Conservation (phyloP, 2,329 filamentous ascomycete genomes). For the Fusarium protoensiforme region DNA sequence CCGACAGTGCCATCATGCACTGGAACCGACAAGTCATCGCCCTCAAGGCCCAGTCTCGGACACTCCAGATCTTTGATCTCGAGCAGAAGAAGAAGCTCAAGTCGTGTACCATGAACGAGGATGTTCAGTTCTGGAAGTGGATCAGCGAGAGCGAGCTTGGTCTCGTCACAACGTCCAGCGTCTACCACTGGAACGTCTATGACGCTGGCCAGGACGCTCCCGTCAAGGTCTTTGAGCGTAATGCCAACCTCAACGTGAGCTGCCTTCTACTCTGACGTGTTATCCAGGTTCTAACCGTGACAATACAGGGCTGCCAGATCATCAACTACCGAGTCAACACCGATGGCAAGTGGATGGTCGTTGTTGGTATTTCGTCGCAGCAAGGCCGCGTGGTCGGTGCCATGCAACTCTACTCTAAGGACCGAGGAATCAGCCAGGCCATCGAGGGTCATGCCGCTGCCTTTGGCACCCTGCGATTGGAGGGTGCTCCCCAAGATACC, state of each 20-base stretch:
- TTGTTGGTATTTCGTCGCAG: constrained; percentile 94
- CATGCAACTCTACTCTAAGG: constrained; percentile 97
- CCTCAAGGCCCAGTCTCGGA: constrained; percentile 92
- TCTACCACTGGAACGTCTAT: constrained; percentile 98
- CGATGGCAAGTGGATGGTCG: constrained; percentile 98
- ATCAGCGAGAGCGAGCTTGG: constrained; percentile 90
- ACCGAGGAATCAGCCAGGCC: constrained; percentile 95
- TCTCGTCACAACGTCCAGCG: constrained; percentile 87
- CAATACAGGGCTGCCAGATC: constrained; percentile 88
- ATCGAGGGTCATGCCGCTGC: constrained; percentile 98
- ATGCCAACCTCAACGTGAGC: constrained; percentile 86
- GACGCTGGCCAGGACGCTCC: constrained; percentile 82
- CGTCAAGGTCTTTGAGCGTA: constrained; percentile 93
- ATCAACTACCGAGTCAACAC: constrained; percentile 98
- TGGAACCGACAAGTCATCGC: constrained; percentile 96
- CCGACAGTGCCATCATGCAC: constrained; percentile 99
- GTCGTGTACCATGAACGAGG: constrained; percentile 95
- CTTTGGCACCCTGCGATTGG: constrained; percentile 89
- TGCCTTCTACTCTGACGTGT: background rate
- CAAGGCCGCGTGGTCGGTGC: constrained; percentile 93
- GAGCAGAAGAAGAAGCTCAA: constrained; percentile 94
- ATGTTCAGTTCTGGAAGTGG: constrained; percentile 99
- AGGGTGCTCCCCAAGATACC: constrained; percentile 89
- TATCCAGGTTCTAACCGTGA: constrained; percentile 26
- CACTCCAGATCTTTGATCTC: constrained; percentile 97